phyloP scores from a whole-genome alignment of 2,329 filamentous ascomycete genomes.

The Clonostachys byssicola region DNA sequence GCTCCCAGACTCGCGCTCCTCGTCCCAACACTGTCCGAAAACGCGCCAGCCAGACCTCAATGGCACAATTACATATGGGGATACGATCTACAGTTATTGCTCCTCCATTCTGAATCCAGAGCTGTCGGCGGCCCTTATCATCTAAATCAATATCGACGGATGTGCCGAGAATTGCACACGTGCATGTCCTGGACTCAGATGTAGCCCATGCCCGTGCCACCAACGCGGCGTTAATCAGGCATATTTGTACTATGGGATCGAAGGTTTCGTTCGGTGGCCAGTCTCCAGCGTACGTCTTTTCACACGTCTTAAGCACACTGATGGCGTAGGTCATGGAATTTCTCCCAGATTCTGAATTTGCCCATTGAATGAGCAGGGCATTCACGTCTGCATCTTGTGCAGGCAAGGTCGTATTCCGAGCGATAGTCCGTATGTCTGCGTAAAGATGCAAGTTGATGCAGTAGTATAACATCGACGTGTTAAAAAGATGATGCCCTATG shows the following conservation, averaged over 20 bases:
- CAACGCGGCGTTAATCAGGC: constrained; percentile 27
- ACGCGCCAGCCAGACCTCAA: constrained; percentile 14
- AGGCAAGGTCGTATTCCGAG: not conserved
- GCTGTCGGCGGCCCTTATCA: constrained; percentile 11
- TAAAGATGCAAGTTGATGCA: constrained; percentile 27
- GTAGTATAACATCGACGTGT: constrained; percentile 26
- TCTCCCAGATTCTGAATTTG: constrained; percentile 17
- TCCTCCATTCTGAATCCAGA: constrained; percentile 16
- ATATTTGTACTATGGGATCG: constrained; percentile 26
- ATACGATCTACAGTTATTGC: constrained; percentile 18
- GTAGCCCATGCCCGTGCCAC: constrained; percentile 18
- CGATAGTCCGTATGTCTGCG: constrained; percentile 15
- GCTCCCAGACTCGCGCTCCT: constrained; percentile 11
- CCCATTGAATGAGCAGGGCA: constrained; percentile 19
- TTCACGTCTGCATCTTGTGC: not conserved
- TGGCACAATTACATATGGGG: constrained; percentile 21
- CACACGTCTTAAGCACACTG: constrained; percentile 19
- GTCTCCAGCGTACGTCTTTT: constrained; percentile 3
- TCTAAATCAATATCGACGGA: constrained; percentile 10
- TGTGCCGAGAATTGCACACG: constrained; percentile 16
- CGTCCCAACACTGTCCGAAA: constrained; percentile 11
- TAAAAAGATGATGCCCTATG: constrained; percentile 20
- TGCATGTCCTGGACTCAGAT: constrained; percentile 5
- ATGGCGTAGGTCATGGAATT: constrained; percentile 25
- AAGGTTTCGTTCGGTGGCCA: constrained; percentile 6